These are phyloP conservation scores for Porpolomopsis calyptriformis DNA, from an alignment of 768 basidiomycete genomes.

Conservation along the genomic window DNA sequence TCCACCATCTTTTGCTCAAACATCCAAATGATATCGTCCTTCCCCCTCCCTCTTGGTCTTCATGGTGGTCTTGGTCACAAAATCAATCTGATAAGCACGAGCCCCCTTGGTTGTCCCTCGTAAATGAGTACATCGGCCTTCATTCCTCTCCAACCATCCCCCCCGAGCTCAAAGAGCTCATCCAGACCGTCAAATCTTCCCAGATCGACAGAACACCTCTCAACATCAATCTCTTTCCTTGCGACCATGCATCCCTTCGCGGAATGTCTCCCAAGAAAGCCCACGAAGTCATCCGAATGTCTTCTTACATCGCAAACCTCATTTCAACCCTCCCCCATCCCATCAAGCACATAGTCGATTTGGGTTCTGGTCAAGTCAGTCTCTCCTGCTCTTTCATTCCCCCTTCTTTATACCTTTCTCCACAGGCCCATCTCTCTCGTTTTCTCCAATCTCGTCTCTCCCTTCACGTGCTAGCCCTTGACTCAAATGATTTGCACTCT, in stretches of 20 bases:
- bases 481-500: conserved; percentile 49
- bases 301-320: conserved; percentile 36
- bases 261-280: conserved; percentile 72
- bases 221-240: conserved; percentile 3
- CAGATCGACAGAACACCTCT: conserved; percentile 20
- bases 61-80: conserved; percentile 26
- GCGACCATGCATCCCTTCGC: conserved; percentile 5
- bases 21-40: conserved; percentile 39
- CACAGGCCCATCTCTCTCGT: conserved; percentile 56
- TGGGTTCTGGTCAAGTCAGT: conserved; percentile 63
- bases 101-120: conserved; percentile 13
- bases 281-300: conserved; percentile 63
- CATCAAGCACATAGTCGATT: conserved; percentile 47
- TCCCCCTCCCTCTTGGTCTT: conserved; percentile 9
- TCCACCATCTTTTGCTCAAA: conserved; percentile 26
- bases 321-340: conserved; percentile 17
- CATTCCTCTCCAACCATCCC: neutral
- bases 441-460: conserved; percentile 26
- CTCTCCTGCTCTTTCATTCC: neutral
- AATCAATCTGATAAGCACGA: conserved; percentile 11
- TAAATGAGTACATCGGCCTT: neutral
- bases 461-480: conserved; percentile 53
- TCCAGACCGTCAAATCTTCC: conserved; percentile 15
- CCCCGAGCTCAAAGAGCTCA: conserved; percentile 8
- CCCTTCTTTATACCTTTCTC: conserved; percentile 1